Evolutionary conservation across 345 rosid genomes (phyloP), one percentile per base, ranked within the genome.

Genomic region (Salix dunnii): DNA sequence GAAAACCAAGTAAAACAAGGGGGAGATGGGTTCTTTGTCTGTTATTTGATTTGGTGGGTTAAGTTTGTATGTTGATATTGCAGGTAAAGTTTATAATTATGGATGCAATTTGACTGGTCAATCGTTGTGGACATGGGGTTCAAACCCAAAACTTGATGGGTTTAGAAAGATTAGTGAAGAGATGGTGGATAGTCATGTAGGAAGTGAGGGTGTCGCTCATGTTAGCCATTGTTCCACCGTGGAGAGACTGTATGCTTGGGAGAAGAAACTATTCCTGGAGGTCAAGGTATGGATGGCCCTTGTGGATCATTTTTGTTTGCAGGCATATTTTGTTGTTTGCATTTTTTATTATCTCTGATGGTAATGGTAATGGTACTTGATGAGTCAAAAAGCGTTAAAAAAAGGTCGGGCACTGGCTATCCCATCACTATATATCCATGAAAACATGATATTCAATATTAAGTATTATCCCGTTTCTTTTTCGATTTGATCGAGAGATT

Each of bases 181-280:
- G 75, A 82, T 79, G 30, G 60, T 70, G 46, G 74, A 35, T 9
- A 80, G 64, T 18, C 78, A 83, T 35, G 55, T 7, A 5, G 77
- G 76, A 23, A 64, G 64, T 1, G 74, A 75, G 65, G 63, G 63
- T 8, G 63, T n/a, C 12, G 28, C 63, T 58, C 63, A 58, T 58
- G 73, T 75, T 8, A 83, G 97, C 82, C 99, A 95, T 73, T 91
- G 90, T 43, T 95, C 94, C 16, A 93, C 98, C 8, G 88, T 92
- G 17, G 99, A 93, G 77, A 90, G 94, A 71, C 80, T 95, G 10
- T 93, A 88, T 80, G 97, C 98, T 65, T 95, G 99, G 99, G 99
- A 93, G 89, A 93, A 93, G 90, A 95, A 93, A 76, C 89, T 95
- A 21, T 93, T 79, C 85, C 88, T 85, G 77, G 99, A 95, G 71